phyloP scores from a whole-genome alignment of 2,329 filamentous ascomycete genomes.

The Stachybotrys echinatus region DNA sequence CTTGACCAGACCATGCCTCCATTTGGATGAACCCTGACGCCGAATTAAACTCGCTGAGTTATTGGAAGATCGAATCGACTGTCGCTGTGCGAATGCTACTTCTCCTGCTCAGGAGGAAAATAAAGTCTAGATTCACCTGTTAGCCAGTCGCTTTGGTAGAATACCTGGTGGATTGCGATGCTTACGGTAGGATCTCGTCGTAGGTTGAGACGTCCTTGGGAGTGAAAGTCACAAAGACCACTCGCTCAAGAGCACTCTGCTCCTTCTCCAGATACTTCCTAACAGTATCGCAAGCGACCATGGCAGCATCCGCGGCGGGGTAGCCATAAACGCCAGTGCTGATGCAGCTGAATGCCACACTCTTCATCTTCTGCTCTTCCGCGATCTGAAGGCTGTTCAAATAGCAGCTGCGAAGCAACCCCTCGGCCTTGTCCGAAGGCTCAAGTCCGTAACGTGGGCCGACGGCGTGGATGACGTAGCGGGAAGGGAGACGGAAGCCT shows the following conservation, averaged over 20 bases:
- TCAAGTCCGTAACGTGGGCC: constrained; percentile 52
- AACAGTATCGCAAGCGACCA: constrained; percentile 60
- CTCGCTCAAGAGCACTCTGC: constrained; percentile 52
- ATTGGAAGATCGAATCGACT: too few species aligned
- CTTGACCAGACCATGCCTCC: too few species aligned
- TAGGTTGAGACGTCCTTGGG: constrained; percentile 74
- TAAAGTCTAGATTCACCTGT: background rate
- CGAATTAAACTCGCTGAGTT: too few species aligned
- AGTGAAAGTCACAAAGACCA: constrained; percentile 84
- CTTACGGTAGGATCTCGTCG: constrained; percentile 63
- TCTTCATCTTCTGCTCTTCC: constrained; percentile 57
- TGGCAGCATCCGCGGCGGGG: constrained; percentile 66
- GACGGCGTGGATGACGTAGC: constrained; percentile 83
- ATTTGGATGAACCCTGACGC: too few species aligned
- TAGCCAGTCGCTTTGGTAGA: background rate
- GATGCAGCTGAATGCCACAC: constrained; percentile 76
- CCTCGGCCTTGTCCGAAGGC: constrained; percentile 32
- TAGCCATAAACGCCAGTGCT: constrained; percentile 92
- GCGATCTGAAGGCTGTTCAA: constrained; percentile 66
- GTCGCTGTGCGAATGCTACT: too few species aligned
- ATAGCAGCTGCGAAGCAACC: constrained; percentile 61
- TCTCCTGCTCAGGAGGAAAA: too few species aligned
- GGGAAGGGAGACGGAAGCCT: constrained; percentile 70
- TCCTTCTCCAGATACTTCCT: constrained; percentile 47
- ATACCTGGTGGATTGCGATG: constrained; percentile 1